Evolutionary conservation across 2,329 filamentous ascomycete genomes (phyloP).

Genomic region (Venturia aucupariae): DNA sequence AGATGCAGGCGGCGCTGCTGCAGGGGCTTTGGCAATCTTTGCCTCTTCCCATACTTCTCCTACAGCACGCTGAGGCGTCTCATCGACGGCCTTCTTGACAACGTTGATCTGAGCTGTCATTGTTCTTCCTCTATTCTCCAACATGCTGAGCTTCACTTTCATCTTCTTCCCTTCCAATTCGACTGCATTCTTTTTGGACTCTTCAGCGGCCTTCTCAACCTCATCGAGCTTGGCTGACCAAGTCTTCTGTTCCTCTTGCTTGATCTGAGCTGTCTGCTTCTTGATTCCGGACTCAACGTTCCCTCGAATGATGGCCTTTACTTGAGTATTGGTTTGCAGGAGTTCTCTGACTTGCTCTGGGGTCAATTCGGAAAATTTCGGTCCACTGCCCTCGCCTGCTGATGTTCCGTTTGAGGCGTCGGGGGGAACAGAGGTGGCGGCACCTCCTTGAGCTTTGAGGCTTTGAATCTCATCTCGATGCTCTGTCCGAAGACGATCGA

Average conservation of each 20-base stretch:
- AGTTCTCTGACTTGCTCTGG: conserved; percentile 39
- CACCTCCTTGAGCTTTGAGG: not conserved
- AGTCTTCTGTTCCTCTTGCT: conserved; percentile 22
- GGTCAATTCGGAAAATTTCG: not conserved
- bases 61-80: conserved; percentile 77
- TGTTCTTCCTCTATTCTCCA: conserved; percentile 56
- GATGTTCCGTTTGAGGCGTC: conserved; percentile 16
- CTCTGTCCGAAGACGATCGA: not conserved
- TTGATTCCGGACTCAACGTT: conserved; percentile 48
- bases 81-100: conserved; percentile 70
- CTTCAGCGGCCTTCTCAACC: conserved; percentile 30
- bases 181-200: conserved; percentile 44
- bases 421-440: not conserved
- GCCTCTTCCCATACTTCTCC: conserved; percentile 79
- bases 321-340: conserved; percentile 39
- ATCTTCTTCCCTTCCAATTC: conserved; percentile 66
- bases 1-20: conserved; percentile 9
- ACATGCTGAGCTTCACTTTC: conserved; percentile 67
- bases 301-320: conserved; percentile 42
- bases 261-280: conserved; percentile 26
- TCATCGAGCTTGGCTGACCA: conserved; percentile 23
- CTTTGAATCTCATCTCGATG: conserved; percentile 6
- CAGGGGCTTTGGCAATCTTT: conserved; percentile 50
- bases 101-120: conserved; percentile 65
- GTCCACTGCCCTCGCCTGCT: not conserved